Base-by-base conservation (phyloP, 208 protist species). In the Leptomonas seymouri region DNA sequence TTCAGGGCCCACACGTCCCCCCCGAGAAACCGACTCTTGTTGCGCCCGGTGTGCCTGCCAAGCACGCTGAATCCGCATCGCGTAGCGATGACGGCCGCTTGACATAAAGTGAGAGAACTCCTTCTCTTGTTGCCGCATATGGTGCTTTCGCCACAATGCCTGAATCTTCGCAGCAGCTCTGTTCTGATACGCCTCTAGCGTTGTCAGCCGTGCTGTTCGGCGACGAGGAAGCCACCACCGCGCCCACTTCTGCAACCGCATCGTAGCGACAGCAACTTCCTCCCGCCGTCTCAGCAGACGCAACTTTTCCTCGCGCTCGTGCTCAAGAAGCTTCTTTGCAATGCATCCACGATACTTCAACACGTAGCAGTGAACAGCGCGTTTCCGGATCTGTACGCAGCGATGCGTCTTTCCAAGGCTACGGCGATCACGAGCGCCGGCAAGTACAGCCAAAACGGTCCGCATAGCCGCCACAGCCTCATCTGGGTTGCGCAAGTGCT, bases 81-180 rank as follows among this genome's bases (percentile, higher is more conserved):
- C 84, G 49, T 79, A 78, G 11, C 50, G 18, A 61, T 95, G 89
- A 5, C 89, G 86, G 25, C 85, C 86, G 20, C 28, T 25, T 18
- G 71, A 65, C 59, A 94, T 49, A 60, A 87, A 94, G 21, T 73
- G 45, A 16, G 82, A 58, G 54, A 76, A 85, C 2, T 69, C 76
- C 9, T 36, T 67, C 27, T 67, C 18, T 42, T 48, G 36, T 4
- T 25, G 42, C 20, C 65, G 42, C 8, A 54, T 67, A n/a, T 21
- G 51, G 59, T 84, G 50, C 75, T 80, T 86, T 25, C 85, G 81
- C 85, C 86, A 93, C 6, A 60, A 76, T 2, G 80, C 69, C 56
- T 95, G 90, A 46, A 95, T 90, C 34, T 77, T 74, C 3, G 80
- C 67, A 8, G 84, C 90, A 23, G 75, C 70, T 45, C 80, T 84